phyloP scores from a whole-genome alignment of 2,329 filamentous ascomycete species.

The Immersiporthe knoxdaviesiana region DNA sequence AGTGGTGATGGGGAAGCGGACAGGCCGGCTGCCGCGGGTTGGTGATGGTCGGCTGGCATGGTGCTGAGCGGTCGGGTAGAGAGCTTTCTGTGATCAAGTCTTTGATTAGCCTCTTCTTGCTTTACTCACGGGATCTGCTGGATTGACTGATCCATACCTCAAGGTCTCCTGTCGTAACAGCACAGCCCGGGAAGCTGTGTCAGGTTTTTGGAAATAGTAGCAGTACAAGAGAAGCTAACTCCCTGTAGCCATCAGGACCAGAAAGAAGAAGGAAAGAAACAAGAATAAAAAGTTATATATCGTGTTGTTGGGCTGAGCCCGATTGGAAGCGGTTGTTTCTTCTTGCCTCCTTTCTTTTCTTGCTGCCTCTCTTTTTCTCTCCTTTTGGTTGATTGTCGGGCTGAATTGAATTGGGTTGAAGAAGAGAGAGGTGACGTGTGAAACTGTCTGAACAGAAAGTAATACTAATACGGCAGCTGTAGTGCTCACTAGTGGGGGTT shows the following conservation, averaged over 20 bases:
- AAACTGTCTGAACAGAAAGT: neutral
- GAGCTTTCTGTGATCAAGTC: neutral
- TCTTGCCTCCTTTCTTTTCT: neutral
- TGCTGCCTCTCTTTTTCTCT: no score
- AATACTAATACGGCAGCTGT: neutral
- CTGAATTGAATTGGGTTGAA: neutral
- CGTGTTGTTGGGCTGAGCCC: neutral
- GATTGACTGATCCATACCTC: neutral
- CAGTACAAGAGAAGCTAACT: slow-evolving; percentile 2
- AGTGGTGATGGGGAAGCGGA: slow-evolving; percentile 44
- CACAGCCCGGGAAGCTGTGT: neutral
- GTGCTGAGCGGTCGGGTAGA: neutral
- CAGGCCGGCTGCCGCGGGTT: slow-evolving; percentile 53
- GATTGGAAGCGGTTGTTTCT: neutral
- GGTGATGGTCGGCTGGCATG: slow-evolving; percentile 54
- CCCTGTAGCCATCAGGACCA: slow-evolving; percentile 7
- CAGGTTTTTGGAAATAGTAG: neutral
- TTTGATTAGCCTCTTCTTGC: neutral
- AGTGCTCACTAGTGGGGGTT: neutral
- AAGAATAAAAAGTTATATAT: neutral
- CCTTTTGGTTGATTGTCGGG: neutral
- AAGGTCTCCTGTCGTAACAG: neutral
- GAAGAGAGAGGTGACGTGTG: neutral
- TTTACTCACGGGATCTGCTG: neutral
- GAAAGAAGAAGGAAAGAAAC: neutral